These are phyloP conservation scores for Rhizophagus sp. DNA, from an alignment of 192 early-diverging fungal species.

Conservation along the genomic window DNA sequence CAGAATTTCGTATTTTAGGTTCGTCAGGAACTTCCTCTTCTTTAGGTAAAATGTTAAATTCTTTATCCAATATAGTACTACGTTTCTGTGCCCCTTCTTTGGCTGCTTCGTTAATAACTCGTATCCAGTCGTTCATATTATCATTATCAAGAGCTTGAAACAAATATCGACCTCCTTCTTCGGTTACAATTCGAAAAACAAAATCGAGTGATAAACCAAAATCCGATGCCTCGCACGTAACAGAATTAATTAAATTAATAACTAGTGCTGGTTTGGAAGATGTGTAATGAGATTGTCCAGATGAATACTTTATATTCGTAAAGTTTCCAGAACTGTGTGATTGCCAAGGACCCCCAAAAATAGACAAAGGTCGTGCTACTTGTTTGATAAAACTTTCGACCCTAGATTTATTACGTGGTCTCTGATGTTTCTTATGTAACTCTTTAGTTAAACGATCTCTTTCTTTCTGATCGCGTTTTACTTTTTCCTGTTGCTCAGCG, in stretches of 20 bases:
- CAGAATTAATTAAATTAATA: slow-evolving; percentile 77
- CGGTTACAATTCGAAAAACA: slow-evolving; percentile 79
- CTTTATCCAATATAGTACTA: slow-evolving; percentile 62
- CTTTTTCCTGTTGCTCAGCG: slow-evolving; percentile 61
- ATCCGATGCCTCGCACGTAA: slow-evolving; percentile 66
- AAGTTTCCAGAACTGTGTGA: slow-evolving; percentile 6
- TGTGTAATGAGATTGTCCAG: slow-evolving; percentile 4
- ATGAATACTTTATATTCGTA: neutral
- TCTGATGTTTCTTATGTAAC: slow-evolving; percentile 44
- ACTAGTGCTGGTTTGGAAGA: slow-evolving; percentile 63
- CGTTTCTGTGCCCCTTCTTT: slow-evolving; percentile 71
- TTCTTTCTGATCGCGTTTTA: slow-evolving; percentile 67
- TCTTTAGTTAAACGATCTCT: slow-evolving; percentile 65
- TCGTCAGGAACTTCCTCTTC: slow-evolving; percentile 35
- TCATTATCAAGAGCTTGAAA: slow-evolving; percentile 65
- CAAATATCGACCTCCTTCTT: slow-evolving; percentile 78
- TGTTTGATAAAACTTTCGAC: slow-evolving; percentile 38
- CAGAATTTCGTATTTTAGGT: slow-evolving; percentile 47
- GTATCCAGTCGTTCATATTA: slow-evolving; percentile 77
- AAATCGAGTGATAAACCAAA: slow-evolving; percentile 66
- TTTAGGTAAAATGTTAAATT: neutral
- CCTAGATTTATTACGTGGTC: slow-evolving; percentile 10
- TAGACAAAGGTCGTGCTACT: slow-evolving; percentile 40
- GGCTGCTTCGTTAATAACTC: slow-evolving; percentile 64
- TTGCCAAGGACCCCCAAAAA: slow-evolving; percentile 39